Evolutionary conservation across 179 eudicot species (phyloP).

Genomic region (Actinidia arguta): DNA sequence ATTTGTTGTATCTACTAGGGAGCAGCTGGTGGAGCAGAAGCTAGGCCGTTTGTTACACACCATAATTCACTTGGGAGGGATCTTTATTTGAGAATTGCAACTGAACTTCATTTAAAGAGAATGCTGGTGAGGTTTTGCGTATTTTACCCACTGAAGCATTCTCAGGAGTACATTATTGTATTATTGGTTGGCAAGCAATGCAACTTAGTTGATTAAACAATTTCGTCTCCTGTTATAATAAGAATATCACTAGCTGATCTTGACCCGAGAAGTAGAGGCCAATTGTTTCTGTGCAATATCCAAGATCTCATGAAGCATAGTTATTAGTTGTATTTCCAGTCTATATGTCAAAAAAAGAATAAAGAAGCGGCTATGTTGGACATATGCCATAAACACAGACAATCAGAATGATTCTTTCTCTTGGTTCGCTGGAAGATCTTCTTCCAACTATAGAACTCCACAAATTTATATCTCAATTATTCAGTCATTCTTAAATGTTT

Average conservation of each 20-base stretch:
- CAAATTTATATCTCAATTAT: neutral
- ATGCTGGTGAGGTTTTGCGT: conserved; percentile 72
- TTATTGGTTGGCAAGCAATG: conserved; percentile 16
- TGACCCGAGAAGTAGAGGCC: neutral
- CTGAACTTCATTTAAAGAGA: conserved; percentile 97
- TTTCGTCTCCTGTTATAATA: neutral
- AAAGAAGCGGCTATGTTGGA: neutral
- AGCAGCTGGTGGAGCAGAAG: conserved; percentile 99
- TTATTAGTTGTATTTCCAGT: neutral
- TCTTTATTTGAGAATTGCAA: conserved; percentile 93
- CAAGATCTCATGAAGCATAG: conserved; percentile 6
- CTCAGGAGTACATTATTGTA: neutral
- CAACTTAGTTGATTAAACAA: neutral
- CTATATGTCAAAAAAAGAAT: neutral
- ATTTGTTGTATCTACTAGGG: conserved; percentile 59
- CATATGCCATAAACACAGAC: neutral
- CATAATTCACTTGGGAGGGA: conserved; percentile 97
- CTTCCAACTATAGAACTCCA: neutral
- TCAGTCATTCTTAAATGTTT: neutral
- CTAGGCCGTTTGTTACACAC: conserved; percentile 93
- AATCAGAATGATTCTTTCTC: neutral
- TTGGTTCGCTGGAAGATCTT: neutral
- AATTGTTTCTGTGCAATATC: neutral
- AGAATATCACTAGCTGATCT: neutral
- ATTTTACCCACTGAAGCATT: neutral